Base-by-base conservation (phyloP, 2,329 filamentous ascomycete species). In the Rhynchosporium secalis region DNA sequence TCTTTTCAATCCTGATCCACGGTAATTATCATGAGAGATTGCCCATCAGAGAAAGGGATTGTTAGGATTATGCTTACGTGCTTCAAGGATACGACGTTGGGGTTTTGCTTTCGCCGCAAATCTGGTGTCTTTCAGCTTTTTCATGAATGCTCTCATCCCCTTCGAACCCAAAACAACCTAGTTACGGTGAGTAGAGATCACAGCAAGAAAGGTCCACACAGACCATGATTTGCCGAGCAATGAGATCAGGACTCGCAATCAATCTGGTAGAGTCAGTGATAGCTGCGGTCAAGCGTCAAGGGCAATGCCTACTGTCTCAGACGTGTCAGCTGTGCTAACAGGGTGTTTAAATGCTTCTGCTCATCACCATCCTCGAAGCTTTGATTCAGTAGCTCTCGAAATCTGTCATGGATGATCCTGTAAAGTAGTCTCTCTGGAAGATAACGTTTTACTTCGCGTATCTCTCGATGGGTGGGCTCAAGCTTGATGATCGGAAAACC, bases 161-260 rank as follows among this genome's bases (percentile, higher is more conserved):
- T n/a, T 10, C n/a, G 10, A n/a, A 10, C 20, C 43, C 13, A 46
- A 20, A 20, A 46, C n/a, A 46, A 46, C 43, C 43, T 46, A 10
- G 8, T 28, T 20, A 28, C 5, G 10, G n/a, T 20, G 43, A n/a
- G n/a, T 46, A n/a, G 2, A 46, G n/a, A 8, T 1, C 3, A 20
- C 4, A 46, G 43, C 5, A 6, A 8, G 9, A 26, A 26, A 5
- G 3, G 13, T 26, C 7, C 26, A n/a, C n/a, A 46, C 56, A n/a
- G 13, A 55, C 59, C 36, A 33, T n/a, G 9, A 57, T 31, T 31
- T 61, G 33, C 28, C 26, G 51, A 3, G 9, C 12, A 12, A 61
- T 45, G 26, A 61, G 6, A 12, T 41, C 66, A 72, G 6, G 66
- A 70, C 55, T 61, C 52, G 29, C 57, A 15, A 41, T 33, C 28